Conservation (phyloP, 1,139 yeast species). For the Debaryomyces sp. region DNA sequence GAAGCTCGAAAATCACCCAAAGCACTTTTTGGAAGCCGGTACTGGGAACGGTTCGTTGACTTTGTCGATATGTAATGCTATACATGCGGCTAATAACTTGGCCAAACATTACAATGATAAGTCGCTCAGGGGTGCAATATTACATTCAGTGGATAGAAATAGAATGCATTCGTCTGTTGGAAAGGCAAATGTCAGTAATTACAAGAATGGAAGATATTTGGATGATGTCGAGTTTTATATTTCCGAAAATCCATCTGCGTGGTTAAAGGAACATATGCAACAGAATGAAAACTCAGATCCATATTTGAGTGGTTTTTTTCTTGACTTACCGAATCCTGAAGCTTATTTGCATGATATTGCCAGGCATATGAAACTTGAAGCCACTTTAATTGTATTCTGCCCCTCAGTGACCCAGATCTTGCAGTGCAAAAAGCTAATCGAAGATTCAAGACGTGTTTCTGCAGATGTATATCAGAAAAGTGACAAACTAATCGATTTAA, state of each 20-base stretch:
- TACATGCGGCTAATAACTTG: conserved; percentile 4
- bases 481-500: not conserved
- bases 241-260: not conserved
- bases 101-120: conserved; percentile 1
- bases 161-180: not conserved
- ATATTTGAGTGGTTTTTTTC: conserved; percentile 3
- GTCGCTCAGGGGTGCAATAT: conserved; percentile 1
- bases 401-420: conserved; percentile 4
- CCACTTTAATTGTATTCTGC: conserved; percentile 2
- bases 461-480: not conserved
- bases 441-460: not conserved
- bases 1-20: conserved; percentile 1
- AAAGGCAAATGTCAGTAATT: not conserved
- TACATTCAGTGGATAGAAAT: conserved; percentile 1
- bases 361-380: conserved; percentile 3
- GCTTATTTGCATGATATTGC: not conserved
- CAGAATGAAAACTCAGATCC: not conserved
- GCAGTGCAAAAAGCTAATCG: conserved; percentile 3
- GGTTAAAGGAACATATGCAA: not conserved
- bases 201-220: conserved; percentile 1
- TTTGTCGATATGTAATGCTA: conserved; percentile 4
- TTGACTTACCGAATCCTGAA: conserved; percentile 4
- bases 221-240: conserved; percentile 1
- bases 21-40: conserved; percentile 3
- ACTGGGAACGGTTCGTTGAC: conserved; percentile 5